Conservation (phyloP, 148 eudicot genomes). For the Limonium bicolor region DNA sequence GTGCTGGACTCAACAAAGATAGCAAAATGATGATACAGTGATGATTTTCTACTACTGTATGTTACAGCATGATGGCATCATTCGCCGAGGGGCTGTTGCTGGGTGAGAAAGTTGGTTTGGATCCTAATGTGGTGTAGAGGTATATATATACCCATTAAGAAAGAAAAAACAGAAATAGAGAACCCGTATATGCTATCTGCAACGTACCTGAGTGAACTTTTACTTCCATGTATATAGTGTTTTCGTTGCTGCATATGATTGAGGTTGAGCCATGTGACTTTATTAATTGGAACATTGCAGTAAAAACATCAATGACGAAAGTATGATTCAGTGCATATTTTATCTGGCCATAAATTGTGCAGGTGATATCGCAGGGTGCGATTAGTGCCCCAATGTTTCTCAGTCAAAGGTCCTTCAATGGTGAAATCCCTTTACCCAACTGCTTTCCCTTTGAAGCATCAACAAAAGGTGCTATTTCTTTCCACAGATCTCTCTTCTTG, state of each 20-base stretch:
- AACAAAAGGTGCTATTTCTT: slow-evolving; percentile 54
- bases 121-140: slow-evolving; percentile 82
- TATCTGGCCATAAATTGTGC: too few relatives aligned
- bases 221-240: neutral
- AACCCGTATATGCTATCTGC: neutral
- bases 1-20: neutral
- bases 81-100: slow-evolving; percentile 88
- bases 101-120: slow-evolving; percentile 81
- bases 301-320: too few relatives aligned
- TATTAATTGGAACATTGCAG: too few relatives aligned
- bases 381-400: slow-evolving; percentile 92
- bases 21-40: neutral
- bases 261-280: too few relatives aligned
- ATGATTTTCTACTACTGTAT: neutral
- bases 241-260: too few relatives aligned
- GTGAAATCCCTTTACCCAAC: slow-evolving; percentile 70
- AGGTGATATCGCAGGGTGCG: slow-evolving; percentile 94
- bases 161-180: neutral
- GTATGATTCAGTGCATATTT: too few relatives aligned
- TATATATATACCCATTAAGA: slow-evolving; percentile 6
- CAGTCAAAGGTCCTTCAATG: slow-evolving; percentile 91
- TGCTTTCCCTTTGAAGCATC: slow-evolving; percentile 93
- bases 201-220: neutral
- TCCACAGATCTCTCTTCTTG: neutral
- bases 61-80: slow-evolving; percentile 86